These are phyloP conservation scores for Xylaria bambusicola DNA, from an alignment of 495 filamentous ascomycete genomes.

Conservation along the genomic window DNA sequence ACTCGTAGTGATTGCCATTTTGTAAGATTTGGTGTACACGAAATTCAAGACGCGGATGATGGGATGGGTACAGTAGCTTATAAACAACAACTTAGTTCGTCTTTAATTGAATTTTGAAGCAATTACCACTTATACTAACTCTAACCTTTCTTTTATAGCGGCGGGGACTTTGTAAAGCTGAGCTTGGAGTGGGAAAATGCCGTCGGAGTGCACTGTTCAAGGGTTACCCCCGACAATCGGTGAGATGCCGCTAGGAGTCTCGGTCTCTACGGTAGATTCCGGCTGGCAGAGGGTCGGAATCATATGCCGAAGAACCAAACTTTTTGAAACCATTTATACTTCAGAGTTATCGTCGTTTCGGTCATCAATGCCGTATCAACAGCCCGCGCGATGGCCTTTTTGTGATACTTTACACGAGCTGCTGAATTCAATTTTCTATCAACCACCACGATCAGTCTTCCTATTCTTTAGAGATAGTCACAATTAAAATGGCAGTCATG, in stretches of 20 bases:
- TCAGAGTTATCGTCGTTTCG: not conserved
- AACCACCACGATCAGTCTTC: not conserved
- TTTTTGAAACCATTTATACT: not conserved
- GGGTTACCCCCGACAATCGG: not conserved
- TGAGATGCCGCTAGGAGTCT: not conserved
- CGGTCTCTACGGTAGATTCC: not conserved
- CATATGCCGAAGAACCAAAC: slow-evolving; percentile 3
- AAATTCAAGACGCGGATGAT: not conserved
- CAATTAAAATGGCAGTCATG: not conserved
- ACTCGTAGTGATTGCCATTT: not conserved
- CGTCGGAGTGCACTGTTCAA: not conserved
- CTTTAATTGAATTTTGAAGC: not conserved
- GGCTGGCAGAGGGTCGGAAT: not conserved
- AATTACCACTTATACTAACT: not conserved
- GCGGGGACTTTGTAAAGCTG: not conserved
- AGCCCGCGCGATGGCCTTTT: not conserved
- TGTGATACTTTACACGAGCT: not conserved
- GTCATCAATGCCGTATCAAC: not conserved
- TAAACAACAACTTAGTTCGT: not conserved
- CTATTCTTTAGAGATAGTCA: not conserved
- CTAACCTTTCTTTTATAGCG: not conserved
- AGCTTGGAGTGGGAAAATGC: not conserved
- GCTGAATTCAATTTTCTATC: not conserved
- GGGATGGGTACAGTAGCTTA: not conserved
- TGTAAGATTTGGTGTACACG: not conserved